These are phyloP conservation scores for Crotalaria pallida DNA, from an alignment of 306 rosid genomes.

Conservation along the genomic window DNA sequence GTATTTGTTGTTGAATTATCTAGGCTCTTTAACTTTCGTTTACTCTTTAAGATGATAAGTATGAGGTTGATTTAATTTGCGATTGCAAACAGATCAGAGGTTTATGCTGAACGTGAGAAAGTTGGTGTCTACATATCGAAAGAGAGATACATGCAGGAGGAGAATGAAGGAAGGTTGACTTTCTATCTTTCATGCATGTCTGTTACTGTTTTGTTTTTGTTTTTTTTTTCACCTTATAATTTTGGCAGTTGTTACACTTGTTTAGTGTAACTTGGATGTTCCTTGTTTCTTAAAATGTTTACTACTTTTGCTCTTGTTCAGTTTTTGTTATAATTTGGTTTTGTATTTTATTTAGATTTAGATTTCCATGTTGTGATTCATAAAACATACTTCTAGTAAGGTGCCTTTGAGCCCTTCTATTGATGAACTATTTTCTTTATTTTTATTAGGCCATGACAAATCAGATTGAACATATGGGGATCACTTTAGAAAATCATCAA, in stretches of 20 bases:
- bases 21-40: no score
- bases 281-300: no score
- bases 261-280: no score
- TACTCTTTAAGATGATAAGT: background rate
- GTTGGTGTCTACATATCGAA: constrained; percentile 91
- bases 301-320: no score
- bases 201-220: background rate
- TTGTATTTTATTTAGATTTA: no score
- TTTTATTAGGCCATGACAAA: constrained; percentile 74
- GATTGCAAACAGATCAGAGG: constrained; percentile 63
- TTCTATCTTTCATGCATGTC: background rate
- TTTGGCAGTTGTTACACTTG: no score
- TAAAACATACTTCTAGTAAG: no score
- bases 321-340: no score
- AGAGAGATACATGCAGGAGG: constrained; percentile 85
- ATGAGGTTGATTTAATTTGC: constrained; percentile 2
- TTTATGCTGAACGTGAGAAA: constrained; percentile 94
- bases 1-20: no score
- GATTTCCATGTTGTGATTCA: no score
- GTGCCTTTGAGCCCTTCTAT: no score
- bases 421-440: no score
- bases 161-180: constrained; percentile 66
- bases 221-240: background rate
- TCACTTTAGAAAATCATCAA: constrained; percentile 58
- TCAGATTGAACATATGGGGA: constrained; percentile 89